Conservation (phyloP, 176 grass and related monocot genomes). For the Puya raimondii region DNA sequence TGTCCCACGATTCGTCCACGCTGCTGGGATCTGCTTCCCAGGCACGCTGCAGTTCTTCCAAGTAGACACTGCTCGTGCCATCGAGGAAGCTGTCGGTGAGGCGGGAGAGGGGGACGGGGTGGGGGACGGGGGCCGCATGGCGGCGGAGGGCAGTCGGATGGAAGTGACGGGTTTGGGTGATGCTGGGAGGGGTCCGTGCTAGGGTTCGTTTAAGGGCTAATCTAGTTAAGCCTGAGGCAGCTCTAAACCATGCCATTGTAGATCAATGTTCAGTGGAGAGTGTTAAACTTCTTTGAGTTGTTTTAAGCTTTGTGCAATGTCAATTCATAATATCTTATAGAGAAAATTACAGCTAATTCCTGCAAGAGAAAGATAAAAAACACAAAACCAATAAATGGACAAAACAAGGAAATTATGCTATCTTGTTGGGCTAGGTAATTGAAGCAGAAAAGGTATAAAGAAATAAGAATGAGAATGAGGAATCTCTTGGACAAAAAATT, state of each 20-base stretch:
- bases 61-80: constrained; percentile 72
- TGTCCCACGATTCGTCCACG: constrained; percentile 76
- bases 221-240: constrained; percentile 46
- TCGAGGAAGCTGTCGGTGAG: constrained; percentile 70
- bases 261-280: neutral
- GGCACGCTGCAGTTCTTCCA: constrained; percentile 74
- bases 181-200: constrained; percentile 17
- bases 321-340: neutral
- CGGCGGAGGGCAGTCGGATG: constrained; percentile 31
- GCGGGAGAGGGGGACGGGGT: constrained; percentile 55
- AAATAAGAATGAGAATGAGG: too few relatives aligned
- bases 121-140: constrained; percentile 35
- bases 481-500: too few relatives aligned
- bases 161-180: constrained; percentile 22
- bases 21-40: constrained; percentile 63
- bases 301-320: neutral
- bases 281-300: neutral
- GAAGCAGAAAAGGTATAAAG: too few relatives aligned
- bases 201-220: constrained; percentile 39
- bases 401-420: too few relatives aligned
- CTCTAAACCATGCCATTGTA: constrained; percentile 64
- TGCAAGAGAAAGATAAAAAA: neutral
- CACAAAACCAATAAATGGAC: too few relatives aligned
- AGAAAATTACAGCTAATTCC: neutral
- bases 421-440: too few relatives aligned